Evolutionary conservation across 2,329 filamentous ascomycete genomes (phyloP).

Genomic region (Colletotrichum limetticola): DNA sequence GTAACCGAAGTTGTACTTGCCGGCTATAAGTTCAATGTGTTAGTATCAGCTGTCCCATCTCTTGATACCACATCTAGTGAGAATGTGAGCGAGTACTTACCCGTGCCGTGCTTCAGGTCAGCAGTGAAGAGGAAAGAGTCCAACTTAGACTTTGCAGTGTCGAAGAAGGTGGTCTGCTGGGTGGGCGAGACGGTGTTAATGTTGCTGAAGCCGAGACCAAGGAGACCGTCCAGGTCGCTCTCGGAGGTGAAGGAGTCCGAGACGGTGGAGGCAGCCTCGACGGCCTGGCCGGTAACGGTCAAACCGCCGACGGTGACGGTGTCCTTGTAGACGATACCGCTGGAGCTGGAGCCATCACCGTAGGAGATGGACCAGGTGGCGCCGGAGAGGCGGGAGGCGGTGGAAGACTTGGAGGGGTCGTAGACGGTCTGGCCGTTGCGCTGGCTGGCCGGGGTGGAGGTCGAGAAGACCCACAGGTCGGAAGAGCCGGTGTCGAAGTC

Average conservation of each 20-base stretch:
- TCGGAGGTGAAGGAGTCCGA: conserved; percentile 41
- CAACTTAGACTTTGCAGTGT: conserved; percentile 34
- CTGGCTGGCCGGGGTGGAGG: conserved; percentile 38
- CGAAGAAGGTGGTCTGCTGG: conserved; percentile 44
- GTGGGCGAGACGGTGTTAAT: conserved; percentile 46
- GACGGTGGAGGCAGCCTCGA: conserved; percentile 43
- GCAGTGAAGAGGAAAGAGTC: conserved; percentile 32
- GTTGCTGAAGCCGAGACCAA: conserved; percentile 73
- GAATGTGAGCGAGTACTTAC: conserved; percentile 52
- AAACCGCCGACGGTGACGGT: conserved; percentile 44
- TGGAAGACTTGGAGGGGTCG: conserved; percentile 41
- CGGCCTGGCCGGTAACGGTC: conserved; percentile 42
- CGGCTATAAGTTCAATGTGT: conserved; percentile 43
- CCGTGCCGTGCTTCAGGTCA: conserved; percentile 33
- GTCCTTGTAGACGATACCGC: conserved; percentile 46
- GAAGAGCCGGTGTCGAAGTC: conserved; percentile 60
- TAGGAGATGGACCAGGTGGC: conserved; percentile 45
- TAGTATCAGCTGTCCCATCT: neutral
- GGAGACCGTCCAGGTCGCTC: conserved; percentile 63
- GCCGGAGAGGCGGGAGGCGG: conserved; percentile 41
- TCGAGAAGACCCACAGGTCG: conserved; percentile 51
- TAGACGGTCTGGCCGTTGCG: conserved; percentile 44
- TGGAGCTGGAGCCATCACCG: conserved; percentile 45
- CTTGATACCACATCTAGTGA: conserved; percentile 43
- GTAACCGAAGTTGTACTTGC: conserved; percentile 52